Evolutionary conservation across 1,284 basidiomycete species (phyloP), one percentile per base, ranked within the genome.

Genomic region (Schizophyllum commune): DNA sequence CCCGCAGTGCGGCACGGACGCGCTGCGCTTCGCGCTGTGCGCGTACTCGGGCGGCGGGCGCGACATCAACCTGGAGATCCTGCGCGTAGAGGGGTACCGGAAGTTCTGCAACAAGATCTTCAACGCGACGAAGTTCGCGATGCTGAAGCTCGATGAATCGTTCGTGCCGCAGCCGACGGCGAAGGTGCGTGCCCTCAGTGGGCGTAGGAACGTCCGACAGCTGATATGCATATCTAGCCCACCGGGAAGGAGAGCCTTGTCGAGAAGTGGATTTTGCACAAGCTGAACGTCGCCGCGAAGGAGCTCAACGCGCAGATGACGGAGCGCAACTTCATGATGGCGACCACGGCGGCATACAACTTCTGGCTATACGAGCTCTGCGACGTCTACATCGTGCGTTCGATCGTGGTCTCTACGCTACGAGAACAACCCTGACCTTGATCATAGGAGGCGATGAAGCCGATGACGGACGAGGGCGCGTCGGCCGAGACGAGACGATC

Each of bases 21-120:
- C 96, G 2, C 78, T 99, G 68, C 83, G 97, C 54, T 98, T 99
- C 76, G 92, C 96, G 1, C 79, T 99, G 54, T 97, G 94, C 73
- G 94, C 95, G 57, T 98, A 98, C 77, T 95, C 93, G 6, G 90
- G 88, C 52, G 89, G 88, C 75, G 92, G 91, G 33, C 89, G 94
- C 60, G 94, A 97, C 73, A 96, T 98, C 77, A 96, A 97, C 74
- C 78, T 99, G 65, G 96, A 99, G 74, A 96, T 99, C 69, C 76
- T 93, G 65, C 89, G 95, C 64, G 95, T 99, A n/a, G 96, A 99
- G 77, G 96, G 96, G 5, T 99, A 99, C 77, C 88, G 97, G 74
- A 99, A 99, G 76, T 97, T 98, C 82, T 99, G 97, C 80, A 99
- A 99, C 81, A 99, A 99, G 81, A 88, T 99, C 32, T 99, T 97